Evolutionary conservation across 2,329 filamentous ascomycete species (phyloP), one percentile per base, ranked within the genome.

Genomic region (Colletotrichum spinosum): DNA sequence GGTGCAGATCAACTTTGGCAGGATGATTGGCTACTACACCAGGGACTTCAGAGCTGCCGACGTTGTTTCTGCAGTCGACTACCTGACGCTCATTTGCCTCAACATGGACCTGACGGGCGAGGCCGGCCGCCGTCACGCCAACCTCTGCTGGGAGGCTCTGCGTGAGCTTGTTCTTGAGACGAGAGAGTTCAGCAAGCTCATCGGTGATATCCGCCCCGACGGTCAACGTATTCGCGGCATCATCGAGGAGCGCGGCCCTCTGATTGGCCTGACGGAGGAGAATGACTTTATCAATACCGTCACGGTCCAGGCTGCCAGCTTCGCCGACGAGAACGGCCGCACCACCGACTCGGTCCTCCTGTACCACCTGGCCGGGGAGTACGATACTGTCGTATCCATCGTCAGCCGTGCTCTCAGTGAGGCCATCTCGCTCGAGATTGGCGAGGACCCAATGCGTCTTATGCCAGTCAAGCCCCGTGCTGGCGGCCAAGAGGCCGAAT

Each of bases 161-260:
- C 92, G 94, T 41, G 96, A 98, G 78, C 89, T 98, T 60, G 94
- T 97, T 34, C 85, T 99, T n/a, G 96, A 99, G 80, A 97, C 94
- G 17, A 89, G 95, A 70, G 96, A 99, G 75, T 99, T 98, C 78
- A 95, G 94, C 73, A 92, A 93, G 73, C 83, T 99, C 12, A 89
- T 99, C 53, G 96, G 97, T 57, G 97, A 99, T 75, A 94, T 99
- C 71, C 88, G 90, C 65, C 88, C 89, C 2, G 93, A 98, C 74
- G 96, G 96, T 25, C 90, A 89, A 67, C 90, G 94, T 65, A 93
- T 97, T 70, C 89, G 88, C 63, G 96, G 96, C 55, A 88, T 93
- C 34, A 94, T 99, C 68, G 94, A 98, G 78, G 88, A 94, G 73
- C 92, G 95, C 42, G 88, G 94, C 46, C 83, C 86, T 37, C 84